Evolutionary conservation across 441 rosid genomes (phyloP).

Genomic region (Francoa sonchifolia): DNA sequence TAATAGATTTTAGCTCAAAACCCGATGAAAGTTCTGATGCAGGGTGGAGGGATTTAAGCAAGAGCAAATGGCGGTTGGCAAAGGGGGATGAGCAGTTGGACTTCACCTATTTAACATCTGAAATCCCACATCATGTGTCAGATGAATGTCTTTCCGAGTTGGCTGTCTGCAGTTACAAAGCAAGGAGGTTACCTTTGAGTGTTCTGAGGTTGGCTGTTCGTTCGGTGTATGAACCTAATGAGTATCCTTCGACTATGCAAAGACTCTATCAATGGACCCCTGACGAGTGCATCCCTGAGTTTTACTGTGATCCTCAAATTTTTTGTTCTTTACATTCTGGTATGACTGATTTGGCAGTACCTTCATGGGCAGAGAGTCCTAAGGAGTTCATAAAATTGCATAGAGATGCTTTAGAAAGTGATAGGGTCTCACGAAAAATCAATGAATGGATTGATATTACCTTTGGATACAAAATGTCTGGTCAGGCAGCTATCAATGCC

Average conservation of each 20-base stretch:
- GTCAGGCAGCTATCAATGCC: slow-evolving; percentile 74
- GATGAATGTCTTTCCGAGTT: slow-evolving; percentile 98
- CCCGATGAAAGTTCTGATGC: slow-evolving; percentile 60
- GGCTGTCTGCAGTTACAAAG: slow-evolving; percentile 99
- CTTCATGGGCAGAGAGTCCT: slow-evolving; percentile 70
- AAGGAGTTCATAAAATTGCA: slow-evolving; percentile 82
- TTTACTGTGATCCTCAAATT: slow-evolving; percentile 69
- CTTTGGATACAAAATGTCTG: slow-evolving; percentile 91
- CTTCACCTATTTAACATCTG: slow-evolving; percentile 85
- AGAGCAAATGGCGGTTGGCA: slow-evolving; percentile 94
- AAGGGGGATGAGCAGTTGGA: slow-evolving; percentile 97
- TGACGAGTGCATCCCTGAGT: slow-evolving; percentile 97
- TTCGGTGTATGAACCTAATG: slow-evolving; percentile 93
- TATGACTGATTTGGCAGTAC: slow-evolving; percentile 87
- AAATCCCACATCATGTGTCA: slow-evolving; percentile 89
- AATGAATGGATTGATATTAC: slow-evolving; percentile 91
- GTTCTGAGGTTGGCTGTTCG: slow-evolving; percentile 85
- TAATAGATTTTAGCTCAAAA: slow-evolving; percentile 75
- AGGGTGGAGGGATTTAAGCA: slow-evolving; percentile 91
- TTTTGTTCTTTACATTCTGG: slow-evolving; percentile 68
- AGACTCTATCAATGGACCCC: slow-evolving; percentile 97
- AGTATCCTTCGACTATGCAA: slow-evolving; percentile 92
- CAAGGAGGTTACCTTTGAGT: slow-evolving; percentile 86
- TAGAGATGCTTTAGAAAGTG: slow-evolving; percentile 79
- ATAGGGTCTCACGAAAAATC: slow-evolving; percentile 56